Base-by-base conservation (phyloP, 106 monocot genomes). In the Narthecium ossifragum region DNA sequence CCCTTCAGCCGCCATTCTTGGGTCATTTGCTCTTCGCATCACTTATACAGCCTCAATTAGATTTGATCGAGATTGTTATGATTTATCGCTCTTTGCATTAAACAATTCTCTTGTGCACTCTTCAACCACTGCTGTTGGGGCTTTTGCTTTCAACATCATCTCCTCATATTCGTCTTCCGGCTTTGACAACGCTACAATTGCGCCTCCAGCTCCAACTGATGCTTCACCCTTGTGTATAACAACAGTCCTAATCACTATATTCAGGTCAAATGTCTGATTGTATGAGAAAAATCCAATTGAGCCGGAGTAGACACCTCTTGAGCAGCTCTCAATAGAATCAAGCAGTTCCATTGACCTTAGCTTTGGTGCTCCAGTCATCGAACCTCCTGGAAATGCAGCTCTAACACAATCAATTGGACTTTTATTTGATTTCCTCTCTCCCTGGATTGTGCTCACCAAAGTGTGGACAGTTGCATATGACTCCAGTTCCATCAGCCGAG, bases 351-450 rank as follows among this genome's bases (percentile, higher is more conserved):
- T 84, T 26, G 96, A 96, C 65, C 94, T 70, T 31, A 96, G 58
- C 70, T 96, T 96, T 29, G 94, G 94, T 47, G 94, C 94, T 29
- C 96, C 96, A 20, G 96, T 90, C 96, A 96, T 96, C 6, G 96
- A 90, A 21, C 96, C 86, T 32, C 90, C 96, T 9, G 90, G 96
- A 62, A 96, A 96, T 28, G 90, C 90, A 54, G 90, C 90, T 66
- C 62, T 77, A n/a, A 96, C 73, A 62, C 90, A 84, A 36, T 83
- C 75, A 5, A 90, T 31, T 8, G 84, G 62, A 48, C 78, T 84
- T 22, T 71, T 25, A 49, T 74, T 45, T 30, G 73, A 28, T 48
- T 51, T 72, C 47, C 80, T 96, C 61, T 66, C 75, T 26, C 96
- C 90, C 31, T 72, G 83, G 28, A 96, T 78, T 31, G 90, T 90